These are phyloP conservation scores for Obelidium mucronatum DNA, from an alignment of 192 early-diverging fungal species.

Conservation along the genomic window DNA sequence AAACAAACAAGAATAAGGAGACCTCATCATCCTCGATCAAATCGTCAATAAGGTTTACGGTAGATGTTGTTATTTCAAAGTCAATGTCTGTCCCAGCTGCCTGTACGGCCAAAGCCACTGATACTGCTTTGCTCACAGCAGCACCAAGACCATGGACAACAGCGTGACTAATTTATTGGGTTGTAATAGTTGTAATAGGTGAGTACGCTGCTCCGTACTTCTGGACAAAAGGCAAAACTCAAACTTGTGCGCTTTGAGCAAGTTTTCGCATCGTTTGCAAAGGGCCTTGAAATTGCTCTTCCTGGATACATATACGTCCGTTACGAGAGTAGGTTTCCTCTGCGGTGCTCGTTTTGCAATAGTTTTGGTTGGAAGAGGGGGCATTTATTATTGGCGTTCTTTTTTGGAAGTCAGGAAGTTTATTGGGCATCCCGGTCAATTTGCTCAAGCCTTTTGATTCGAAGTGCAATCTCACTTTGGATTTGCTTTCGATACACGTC, in stretches of 20 bases:
- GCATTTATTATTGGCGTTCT: not conserved
- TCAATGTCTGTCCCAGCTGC: not conserved
- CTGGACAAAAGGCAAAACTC: not conserved
- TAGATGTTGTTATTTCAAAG: conserved; percentile 13
- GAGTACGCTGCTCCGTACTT: not conserved
- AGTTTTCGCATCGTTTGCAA: not conserved
- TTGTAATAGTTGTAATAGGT: not conserved
- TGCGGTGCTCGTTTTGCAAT: conserved; percentile 3
- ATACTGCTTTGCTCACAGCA: conserved; percentile 18
- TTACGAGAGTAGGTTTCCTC: not conserved
- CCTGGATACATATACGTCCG: conserved; percentile 6
- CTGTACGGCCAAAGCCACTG: conserved; percentile 15
- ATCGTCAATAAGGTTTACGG: conserved; percentile 27
- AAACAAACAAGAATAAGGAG: not conserved
- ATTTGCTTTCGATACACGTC: conserved; percentile 50
- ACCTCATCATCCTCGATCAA: conserved; percentile 29
- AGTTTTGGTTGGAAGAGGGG: not conserved
- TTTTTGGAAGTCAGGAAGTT: not conserved
- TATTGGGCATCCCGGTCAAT: conserved; percentile 37
- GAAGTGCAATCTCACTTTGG: conserved; percentile 49
- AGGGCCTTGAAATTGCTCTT: not conserved
- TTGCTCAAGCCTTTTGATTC: conserved; percentile 43
- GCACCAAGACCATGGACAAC: conserved; percentile 23
- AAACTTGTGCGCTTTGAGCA: not conserved
- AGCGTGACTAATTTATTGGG: not conserved